Evolutionary conservation across 2,329 filamentous ascomycete species (phyloP), one percentile per base, ranked within the genome.

Genomic region (Biscogniauxia sp.): DNA sequence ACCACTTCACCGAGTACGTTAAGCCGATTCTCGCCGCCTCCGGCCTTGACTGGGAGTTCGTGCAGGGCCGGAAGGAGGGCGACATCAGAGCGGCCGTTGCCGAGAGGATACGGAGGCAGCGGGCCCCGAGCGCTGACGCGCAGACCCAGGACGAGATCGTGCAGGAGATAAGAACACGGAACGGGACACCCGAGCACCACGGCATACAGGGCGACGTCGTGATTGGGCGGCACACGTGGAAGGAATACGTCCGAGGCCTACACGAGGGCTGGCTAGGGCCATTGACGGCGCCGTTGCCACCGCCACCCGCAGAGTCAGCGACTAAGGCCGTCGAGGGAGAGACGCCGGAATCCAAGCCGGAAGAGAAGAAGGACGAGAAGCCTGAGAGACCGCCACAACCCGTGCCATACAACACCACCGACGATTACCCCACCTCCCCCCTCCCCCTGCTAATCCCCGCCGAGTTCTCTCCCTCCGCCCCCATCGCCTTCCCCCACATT

Each of bases 251-350:
- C 23, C 84, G 93, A 61, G 95, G 95, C 53, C 73, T 98, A 66
- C 95, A 99, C 74, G 95, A 99, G 77, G 95, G 95, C 59, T 99
- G 95, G 94, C 79, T 99, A 23, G 94, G 95, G 0, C 93, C 95
- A 7, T 79, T 96, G 51, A 85, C 89, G 61, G 77, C 86, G 59
- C 89, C 90, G 1, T 70, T 73, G 26, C 73, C 78, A 57, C 73
- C 73, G 60, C 60, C 61, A 45, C 61, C 62, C n/a, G 51, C 63
- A 32, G 72, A 66, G n/a, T 15, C 60, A 32, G 51, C 53, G 68
- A 58, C 58, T 61, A 68, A 52, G 8, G 60, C 45, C 20, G 68
- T 62, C 25, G 67, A 62, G 55, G 73, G 77, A 59, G 77, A 79
- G 51, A 79, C 80, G 65, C 70, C 77, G 3, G 76, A 80, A 57